Conservation (phyloP, 1,284 basidiomycete species). For the Cerioporus squamosus region DNA sequence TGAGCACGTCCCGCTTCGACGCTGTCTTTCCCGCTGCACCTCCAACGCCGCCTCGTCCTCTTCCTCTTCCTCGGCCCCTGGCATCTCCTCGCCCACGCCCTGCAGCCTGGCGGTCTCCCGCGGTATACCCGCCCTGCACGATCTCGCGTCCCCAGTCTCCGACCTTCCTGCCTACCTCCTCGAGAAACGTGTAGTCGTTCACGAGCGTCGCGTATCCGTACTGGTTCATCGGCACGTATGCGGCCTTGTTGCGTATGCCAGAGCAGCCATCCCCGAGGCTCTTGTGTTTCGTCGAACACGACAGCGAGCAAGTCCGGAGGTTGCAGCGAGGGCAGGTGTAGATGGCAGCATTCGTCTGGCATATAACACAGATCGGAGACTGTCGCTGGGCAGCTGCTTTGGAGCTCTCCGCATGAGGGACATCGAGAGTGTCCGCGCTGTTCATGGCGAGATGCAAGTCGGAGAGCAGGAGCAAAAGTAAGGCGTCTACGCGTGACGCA, state of each 20-base stretch:
- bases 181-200: constrained; percentile 84
- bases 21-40: constrained; percentile 35
- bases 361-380: constrained; percentile 50
- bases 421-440: background rate
- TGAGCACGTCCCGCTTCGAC: constrained; percentile 66
- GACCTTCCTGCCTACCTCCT: constrained; percentile 76
- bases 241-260: constrained; percentile 74
- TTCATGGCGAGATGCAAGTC: constrained; percentile 6
- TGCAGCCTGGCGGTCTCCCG: constrained; percentile 2
- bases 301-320: constrained; percentile 71
- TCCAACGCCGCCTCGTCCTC: constrained; percentile 34
- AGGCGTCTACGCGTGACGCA: background rate
- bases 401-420: constrained; percentile 19
- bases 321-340: constrained; percentile 87
- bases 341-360: constrained; percentile 50
- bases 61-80: constrained; percentile 22
- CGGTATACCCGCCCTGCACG: constrained; percentile 53
- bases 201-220: constrained; percentile 85
- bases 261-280: constrained; percentile 57
- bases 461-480: background rate
- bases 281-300: constrained; percentile 79
- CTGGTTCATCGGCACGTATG: constrained; percentile 78
- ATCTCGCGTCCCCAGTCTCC: constrained; percentile 76
- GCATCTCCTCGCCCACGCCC: constrained; percentile 26
- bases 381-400: constrained; percentile 12